Base-by-base conservation (phyloP, 768 basidiomycete genomes). In the Pleurotus eryngii region DNA sequence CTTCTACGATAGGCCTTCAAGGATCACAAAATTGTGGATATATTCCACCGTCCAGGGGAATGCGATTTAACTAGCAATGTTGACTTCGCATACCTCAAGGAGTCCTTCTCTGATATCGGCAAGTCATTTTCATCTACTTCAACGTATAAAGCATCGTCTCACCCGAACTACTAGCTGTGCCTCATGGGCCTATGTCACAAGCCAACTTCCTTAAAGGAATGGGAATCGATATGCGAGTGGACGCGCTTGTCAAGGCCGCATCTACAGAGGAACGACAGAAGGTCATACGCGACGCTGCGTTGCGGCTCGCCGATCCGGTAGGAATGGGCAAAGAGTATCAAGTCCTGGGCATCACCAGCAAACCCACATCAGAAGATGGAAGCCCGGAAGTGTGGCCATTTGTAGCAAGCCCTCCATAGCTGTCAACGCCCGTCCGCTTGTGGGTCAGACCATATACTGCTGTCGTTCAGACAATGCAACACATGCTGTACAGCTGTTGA, bases 51-150 rank as follows among this genome's bases (percentile, higher is more conserved):
- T 8, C 95, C 95, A 0, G 97, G 97, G 15, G 80, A 90, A 42
- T 89, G 90, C 42, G 97, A 99, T 70, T 73, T 98, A 47, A 99
- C 97, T 0, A 87, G 90, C n/a, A 97, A 98, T 65, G 96, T 99
- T 48, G 95, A 99, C 72, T 98, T 98, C 71, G 83, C 86, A 0
- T 92, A 90, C 68, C 77, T 98, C 46, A 80, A 81, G 65, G 93
- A 97, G 72, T 86, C 91, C 0, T 75, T 94, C 60, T 67, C 69
- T 1, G 84, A 81, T 55, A 72, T 83, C 3, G 89, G 92, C 90
- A 58, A 24, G 81, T 68, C 18, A 17, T 48, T 12, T 35, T 15
- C 35, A 46, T 42, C 46, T 46, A 18, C 42, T 46, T 39, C 39
- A 14, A 35, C n/a, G 40, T 24, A 14, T 43, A 3, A 12, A 45